Conservation (phyloP, 2,329 filamentous ascomycete species). For the Alternaria conjuncta region DNA sequence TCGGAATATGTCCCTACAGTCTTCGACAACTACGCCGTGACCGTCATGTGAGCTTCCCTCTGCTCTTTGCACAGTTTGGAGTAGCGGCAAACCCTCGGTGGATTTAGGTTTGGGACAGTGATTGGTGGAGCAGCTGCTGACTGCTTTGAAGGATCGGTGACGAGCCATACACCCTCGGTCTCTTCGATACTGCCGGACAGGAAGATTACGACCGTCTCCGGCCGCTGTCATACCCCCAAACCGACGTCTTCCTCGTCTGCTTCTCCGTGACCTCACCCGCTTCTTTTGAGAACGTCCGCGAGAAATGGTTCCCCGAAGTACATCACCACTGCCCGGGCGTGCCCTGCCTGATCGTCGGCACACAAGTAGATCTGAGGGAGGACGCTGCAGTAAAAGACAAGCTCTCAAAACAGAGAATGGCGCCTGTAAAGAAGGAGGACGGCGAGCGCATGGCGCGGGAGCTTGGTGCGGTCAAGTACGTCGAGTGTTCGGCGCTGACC, state of each 20-base stretch:
- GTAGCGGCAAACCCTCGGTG: not conserved
- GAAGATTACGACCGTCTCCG: constrained; percentile 99
- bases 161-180: constrained; percentile 94
- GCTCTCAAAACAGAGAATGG: constrained; percentile 94
- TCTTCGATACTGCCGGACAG: constrained; percentile 98
- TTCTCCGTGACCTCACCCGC: constrained; percentile 97
- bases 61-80: constrained; percentile 2
- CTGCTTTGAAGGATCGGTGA: constrained; percentile 82
- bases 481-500: constrained; percentile 96
- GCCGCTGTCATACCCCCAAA: constrained; percentile 96
- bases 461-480: constrained; percentile 96
- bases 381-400: constrained; percentile 88
- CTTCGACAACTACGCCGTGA: constrained; percentile 99
- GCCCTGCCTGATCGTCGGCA: constrained; percentile 96
- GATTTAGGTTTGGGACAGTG: not conserved
- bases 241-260: constrained; percentile 98
- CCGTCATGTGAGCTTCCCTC: constrained; percentile 81
- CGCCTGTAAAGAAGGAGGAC: constrained; percentile 87
- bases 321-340: constrained; percentile 98
- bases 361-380: constrained; percentile 94
- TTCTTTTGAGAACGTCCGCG: constrained; percentile 98
- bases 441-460: constrained; percentile 97
- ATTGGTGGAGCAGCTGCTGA: constrained; percentile 29
- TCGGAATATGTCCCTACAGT: constrained; percentile 99
- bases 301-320: constrained; percentile 99